Evolutionary conservation across 305 asterid species (phyloP).

Genomic region (Fraxinus baroniana): DNA sequence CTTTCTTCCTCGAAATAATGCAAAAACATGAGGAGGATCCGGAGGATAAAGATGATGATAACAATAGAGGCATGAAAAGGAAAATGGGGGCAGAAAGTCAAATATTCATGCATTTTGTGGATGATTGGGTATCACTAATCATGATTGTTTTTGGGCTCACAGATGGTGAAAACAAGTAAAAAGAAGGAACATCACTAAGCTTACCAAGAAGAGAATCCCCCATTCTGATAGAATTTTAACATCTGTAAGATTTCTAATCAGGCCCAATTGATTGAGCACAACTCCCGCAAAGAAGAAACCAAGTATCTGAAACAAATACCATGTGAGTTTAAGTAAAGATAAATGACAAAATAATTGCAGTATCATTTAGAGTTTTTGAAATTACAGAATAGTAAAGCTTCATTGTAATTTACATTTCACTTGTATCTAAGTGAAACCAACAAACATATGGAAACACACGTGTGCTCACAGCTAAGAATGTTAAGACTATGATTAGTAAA

Average conservation of each 20-base stretch:
- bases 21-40: background rate
- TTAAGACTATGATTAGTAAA: conserved; percentile 1
- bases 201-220: conserved; percentile 98
- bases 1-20: background rate
- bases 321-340: background rate
- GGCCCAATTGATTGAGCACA: conserved; percentile 91
- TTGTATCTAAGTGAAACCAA: conserved; percentile 20
- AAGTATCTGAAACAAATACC: conserved; percentile 69
- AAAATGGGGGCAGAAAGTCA: background rate
- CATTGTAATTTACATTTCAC: background rate
- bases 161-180: background rate
- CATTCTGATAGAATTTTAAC: conserved; percentile 94
- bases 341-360: background rate
- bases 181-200: conserved; percentile 26
- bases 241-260: conserved; percentile 83
- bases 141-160: background rate
- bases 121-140: background rate
- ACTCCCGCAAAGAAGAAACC: conserved; percentile 99
- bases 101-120: background rate
- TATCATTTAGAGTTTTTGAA: conserved; percentile 1
- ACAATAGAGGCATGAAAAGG: background rate
- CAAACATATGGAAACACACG: background rate
- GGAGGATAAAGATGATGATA: background rate
- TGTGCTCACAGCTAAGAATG: background rate
- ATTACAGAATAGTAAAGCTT: background rate